Evolutionary conservation across 2,329 filamentous ascomycete species (phyloP).

Genomic region (Venturia nashicola): DNA sequence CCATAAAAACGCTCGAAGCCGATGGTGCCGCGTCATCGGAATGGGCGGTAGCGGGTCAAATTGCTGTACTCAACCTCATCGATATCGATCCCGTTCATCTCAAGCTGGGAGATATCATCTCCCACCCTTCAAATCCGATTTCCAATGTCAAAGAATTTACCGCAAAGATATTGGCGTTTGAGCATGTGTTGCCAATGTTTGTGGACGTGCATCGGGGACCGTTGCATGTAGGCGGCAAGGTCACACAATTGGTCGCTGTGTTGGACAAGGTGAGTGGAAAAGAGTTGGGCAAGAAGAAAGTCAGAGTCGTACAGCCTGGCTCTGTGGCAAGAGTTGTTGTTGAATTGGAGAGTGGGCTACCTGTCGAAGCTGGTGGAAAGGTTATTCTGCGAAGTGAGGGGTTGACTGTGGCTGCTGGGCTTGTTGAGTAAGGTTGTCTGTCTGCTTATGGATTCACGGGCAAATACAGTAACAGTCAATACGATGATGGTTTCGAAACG

Average conservation of each 20-base stretch:
- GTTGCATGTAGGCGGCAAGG: slow-evolving; percentile 63
- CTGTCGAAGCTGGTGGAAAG: slow-evolving; percentile 66
- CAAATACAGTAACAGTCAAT: no score
- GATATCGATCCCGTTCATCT: slow-evolving; percentile 80
- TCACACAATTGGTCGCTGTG: slow-evolving; percentile 57
- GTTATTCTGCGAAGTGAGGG: slow-evolving; percentile 73
- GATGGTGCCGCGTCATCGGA: slow-evolving; percentile 57
- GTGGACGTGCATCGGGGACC: slow-evolving; percentile 82
- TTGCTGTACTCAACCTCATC: slow-evolving; percentile 68
- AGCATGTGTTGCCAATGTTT: slow-evolving; percentile 76
- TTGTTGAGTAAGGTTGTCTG: slow-evolving; percentile 46
- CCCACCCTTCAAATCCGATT: slow-evolving; percentile 55
- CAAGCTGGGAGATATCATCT: slow-evolving; percentile 70
- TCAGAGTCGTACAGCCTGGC: slow-evolving; percentile 70
- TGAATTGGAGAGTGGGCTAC: slow-evolving; percentile 48
- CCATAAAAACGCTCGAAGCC: slow-evolving; percentile 69
- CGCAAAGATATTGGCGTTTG: slow-evolving; percentile 78
- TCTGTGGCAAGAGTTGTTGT: slow-evolving; percentile 64
- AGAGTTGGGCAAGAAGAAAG: slow-evolving; percentile 63
- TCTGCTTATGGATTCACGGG: not conserved
- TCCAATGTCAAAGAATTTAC: slow-evolving; percentile 61
- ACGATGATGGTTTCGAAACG: no score
- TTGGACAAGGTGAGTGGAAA: slow-evolving; percentile 69
- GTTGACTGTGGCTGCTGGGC: slow-evolving; percentile 74
- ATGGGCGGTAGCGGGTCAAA: slow-evolving; percentile 90